These are phyloP conservation scores for Cryptococcus amylolentus DNA, from an alignment of 1,284 basidiomycete species.

Conservation along the genomic window DNA sequence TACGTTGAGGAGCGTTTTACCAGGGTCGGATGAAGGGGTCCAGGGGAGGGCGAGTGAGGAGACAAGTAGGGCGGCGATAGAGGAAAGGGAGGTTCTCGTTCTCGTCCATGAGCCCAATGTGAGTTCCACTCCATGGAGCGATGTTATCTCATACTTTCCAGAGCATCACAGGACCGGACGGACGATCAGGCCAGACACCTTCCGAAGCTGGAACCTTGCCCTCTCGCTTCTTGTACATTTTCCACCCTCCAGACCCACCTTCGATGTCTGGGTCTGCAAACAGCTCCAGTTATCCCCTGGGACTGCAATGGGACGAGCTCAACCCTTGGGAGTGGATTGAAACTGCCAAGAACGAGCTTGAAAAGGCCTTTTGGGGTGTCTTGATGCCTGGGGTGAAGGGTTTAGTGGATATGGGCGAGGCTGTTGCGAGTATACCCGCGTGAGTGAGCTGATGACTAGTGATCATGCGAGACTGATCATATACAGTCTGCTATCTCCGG, in stretches of 20 bases:
- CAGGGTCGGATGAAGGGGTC: not conserved
- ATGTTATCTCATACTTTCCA: not conserved
- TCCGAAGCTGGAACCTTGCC: not conserved
- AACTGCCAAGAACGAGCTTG: slow-evolving; percentile 3
- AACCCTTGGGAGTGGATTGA: slow-evolving; percentile 11
- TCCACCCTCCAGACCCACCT: slow-evolving; percentile 5
- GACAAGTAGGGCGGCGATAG: not conserved
- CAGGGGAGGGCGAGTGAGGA: not conserved
- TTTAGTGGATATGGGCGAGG: slow-evolving; percentile 1
- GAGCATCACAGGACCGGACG: not conserved
- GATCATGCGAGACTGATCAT: not conserved
- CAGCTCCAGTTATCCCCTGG: not conserved
- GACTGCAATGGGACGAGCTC: not conserved
- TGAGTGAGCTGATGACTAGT: not conserved
- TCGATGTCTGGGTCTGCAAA: not conserved
- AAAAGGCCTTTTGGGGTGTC: slow-evolving; percentile 15
- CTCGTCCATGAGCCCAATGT: slow-evolving; percentile 2
- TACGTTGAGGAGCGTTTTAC: slow-evolving; percentile 6
- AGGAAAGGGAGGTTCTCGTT: slow-evolving; percentile 8
- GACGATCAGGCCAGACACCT: not conserved
- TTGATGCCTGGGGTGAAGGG: slow-evolving; percentile 15
- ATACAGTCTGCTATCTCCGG: not conserved
- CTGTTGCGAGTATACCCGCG: not conserved
- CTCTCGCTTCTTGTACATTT: slow-evolving; percentile 13
- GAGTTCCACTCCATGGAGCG: not conserved